Evolutionary conservation across 148 eudicot species (phyloP).

Genomic region (Persicaria tinctoria): DNA sequence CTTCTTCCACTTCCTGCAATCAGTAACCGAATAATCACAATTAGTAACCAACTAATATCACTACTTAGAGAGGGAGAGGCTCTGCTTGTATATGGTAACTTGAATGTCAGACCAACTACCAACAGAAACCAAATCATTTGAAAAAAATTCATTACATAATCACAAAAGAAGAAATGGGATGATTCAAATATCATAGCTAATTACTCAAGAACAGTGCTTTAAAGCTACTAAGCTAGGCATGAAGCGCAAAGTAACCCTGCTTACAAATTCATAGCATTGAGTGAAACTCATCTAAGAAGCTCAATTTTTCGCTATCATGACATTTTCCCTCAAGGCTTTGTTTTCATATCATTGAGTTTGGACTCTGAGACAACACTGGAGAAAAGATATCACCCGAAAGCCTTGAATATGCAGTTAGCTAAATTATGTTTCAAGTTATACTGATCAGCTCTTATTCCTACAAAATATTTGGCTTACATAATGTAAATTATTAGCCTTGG

Average conservation of each 20-base stretch:
- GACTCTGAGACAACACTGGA: not conserved
- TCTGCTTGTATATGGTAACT: not conserved
- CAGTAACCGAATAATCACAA: not conserved
- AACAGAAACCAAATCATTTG: not conserved
- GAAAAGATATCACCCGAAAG: not conserved
- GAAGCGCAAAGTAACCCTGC: not conserved
- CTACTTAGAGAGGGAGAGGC: not conserved
- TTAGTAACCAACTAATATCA: not conserved
- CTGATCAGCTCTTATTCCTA: not conserved
- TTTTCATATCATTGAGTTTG: not conserved
- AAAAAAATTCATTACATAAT: not conserved
- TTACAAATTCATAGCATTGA: not conserved
- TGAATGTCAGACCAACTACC: not conserved
- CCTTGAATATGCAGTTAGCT: not conserved
- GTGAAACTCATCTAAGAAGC: not conserved
- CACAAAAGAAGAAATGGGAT: not conserved
- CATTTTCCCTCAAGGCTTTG: not conserved
- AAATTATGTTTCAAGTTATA: not conserved
- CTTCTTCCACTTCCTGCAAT: constrained; percentile 24
- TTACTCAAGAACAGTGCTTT: no score
- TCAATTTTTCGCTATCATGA: not conserved
- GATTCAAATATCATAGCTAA: not conserved
- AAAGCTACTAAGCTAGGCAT: not conserved
- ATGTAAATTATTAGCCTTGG: not conserved
- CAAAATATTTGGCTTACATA: not conserved